Percentiles rank a stretch among this genome's conserved stretches.
phyloP scores from a whole-genome alignment of 306 rosid species.

The Alnus rubra region DNA sequence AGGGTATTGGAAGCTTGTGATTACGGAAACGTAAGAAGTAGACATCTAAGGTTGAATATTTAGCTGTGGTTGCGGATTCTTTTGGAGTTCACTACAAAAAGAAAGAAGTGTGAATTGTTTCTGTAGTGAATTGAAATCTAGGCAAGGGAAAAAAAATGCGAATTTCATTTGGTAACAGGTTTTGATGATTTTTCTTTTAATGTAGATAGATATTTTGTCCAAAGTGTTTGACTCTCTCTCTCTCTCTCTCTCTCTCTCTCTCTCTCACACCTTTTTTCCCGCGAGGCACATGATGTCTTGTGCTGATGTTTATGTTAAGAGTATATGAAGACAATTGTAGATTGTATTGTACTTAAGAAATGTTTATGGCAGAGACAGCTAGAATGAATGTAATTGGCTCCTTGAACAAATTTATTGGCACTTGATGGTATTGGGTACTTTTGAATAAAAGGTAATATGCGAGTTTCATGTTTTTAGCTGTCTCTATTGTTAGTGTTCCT shows the following conservation, averaged over 20 bases:
- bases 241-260: too few relatives aligned
- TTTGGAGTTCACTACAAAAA: not conserved
- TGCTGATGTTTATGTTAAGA: not conserved
- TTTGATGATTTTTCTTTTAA: not conserved
- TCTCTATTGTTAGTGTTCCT: too few relatives aligned
- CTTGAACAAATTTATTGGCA: too few relatives aligned
- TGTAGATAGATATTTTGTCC: not conserved
- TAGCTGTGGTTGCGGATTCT: not conserved
- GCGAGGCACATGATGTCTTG: not conserved
- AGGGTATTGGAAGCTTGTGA: not conserved
- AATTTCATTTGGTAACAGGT: not conserved
- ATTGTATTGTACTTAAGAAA: too few relatives aligned
- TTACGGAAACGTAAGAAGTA: not conserved
- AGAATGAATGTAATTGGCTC: too few relatives aligned
- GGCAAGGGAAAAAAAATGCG: too few relatives aligned
- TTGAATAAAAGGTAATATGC: too few relatives aligned
- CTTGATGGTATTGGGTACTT: too few relatives aligned
- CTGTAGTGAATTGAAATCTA: too few relatives aligned
- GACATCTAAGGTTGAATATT: not conserved
- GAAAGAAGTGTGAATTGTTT: too few relatives aligned
- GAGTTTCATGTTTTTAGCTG: too few relatives aligned
- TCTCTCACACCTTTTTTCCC: not conserved
- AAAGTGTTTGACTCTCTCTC: not conserved
- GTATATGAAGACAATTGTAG: not conserved
- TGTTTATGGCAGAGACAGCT: not conserved